phyloP scores from a whole-genome alignment of 345 rosid genomes.

The Eucalyptus curtisii region DNA sequence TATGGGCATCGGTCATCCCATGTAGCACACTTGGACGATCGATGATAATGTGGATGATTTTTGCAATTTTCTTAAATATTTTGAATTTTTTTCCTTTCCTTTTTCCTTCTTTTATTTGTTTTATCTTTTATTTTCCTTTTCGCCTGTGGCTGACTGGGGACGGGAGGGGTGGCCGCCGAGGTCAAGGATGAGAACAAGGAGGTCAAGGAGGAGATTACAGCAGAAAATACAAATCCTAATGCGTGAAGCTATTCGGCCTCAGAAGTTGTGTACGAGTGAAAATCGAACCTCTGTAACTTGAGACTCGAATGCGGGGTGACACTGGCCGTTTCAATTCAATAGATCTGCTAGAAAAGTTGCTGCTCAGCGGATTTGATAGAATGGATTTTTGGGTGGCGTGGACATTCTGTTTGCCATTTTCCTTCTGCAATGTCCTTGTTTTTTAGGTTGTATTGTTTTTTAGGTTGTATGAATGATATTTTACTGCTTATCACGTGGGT shows the following conservation, averaged over 20 bases:
- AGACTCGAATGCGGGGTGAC: neutral
- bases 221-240: neutral
- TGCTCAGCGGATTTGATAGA: neutral
- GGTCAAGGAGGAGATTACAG: slow-evolving; percentile 6
- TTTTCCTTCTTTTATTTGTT: too few species aligned
- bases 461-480: neutral
- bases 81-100: too few species aligned
- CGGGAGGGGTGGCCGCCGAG: too few species aligned
- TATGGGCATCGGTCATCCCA: too few species aligned
- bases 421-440: neutral
- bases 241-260: neutral
- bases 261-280: neutral
- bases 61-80: too few species aligned
- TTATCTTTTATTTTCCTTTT: too few species aligned
- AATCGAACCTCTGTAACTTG: neutral
- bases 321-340: neutral
- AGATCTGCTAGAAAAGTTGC: neutral
- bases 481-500: neutral
- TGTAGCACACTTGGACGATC: too few species aligned
- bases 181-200: neutral
- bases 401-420: neutral
- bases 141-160: too few species aligned
- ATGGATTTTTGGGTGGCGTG: neutral
- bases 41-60: too few species aligned
- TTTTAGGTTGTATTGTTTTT: neutral